phyloP scores from a whole-genome alignment of 2,329 filamentous ascomycete species.

The Pseudogymnoascus verrucosus region DNA sequence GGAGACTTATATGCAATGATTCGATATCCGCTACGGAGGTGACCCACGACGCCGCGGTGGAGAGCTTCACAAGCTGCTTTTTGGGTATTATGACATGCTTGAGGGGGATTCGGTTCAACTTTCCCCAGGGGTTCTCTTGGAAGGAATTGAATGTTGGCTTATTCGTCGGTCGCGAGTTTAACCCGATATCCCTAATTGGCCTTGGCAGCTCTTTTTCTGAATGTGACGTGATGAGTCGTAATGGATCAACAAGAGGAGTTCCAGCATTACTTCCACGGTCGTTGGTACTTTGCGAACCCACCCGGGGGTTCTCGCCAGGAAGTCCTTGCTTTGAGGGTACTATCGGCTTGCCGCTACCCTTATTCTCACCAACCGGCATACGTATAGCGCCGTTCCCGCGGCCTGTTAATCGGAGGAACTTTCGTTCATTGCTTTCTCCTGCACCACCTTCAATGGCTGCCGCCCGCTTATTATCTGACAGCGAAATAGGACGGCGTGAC shows the following conservation, averaged over 20 bases:
- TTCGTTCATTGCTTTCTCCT: background rate
- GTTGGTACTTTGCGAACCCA: background rate
- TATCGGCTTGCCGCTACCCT: background rate
- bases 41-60: background rate
- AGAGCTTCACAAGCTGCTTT: background rate
- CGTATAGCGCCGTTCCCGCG: background rate
- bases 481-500: background rate
- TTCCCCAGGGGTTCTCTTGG: background rate
- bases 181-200: too few species aligned
- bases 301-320: background rate
- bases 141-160: background rate
- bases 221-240: background rate
- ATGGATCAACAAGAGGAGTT: background rate
- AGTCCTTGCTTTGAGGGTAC: background rate
- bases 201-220: background rate
- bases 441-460: background rate
- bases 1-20: background rate
- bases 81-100: constrained; percentile 5
- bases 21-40: background rate
- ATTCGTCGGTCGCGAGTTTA: background rate
- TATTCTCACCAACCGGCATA: background rate
- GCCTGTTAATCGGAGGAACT: background rate
- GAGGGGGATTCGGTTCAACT: background rate
- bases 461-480: background rate
- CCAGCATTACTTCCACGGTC: background rate